A percentile compares a stretch with the other conserved stretches of the same genome.
Conservation (phyloP, 192 early-diverging fungal species). For the Umbelopsis vinacea region DNA sequence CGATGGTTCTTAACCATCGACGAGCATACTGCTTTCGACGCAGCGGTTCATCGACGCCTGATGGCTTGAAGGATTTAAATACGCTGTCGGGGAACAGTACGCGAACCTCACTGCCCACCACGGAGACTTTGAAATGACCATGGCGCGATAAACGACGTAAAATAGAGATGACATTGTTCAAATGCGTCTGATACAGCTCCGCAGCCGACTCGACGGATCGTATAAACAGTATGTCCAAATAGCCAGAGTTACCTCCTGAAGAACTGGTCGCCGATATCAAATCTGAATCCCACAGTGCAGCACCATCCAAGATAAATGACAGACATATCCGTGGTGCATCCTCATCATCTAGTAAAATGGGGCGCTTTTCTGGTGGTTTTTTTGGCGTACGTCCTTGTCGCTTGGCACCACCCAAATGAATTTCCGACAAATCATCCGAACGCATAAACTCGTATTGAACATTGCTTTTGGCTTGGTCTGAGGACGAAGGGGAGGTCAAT, state of each 20-base stretch:
- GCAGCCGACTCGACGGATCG: constrained; percentile 10
- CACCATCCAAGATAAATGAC: constrained; percentile 10
- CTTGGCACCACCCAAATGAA: constrained; percentile 15
- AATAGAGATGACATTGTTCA: neutral
- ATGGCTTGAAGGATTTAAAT: neutral
- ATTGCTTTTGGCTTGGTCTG: neutral
- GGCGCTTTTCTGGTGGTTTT: constrained; percentile 9
- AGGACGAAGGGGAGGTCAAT: neutral
- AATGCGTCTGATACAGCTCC: constrained; percentile 3
- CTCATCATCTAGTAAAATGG: neutral
- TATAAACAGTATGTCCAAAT: constrained; percentile 7
- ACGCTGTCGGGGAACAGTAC: neutral
- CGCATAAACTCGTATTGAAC: constrained; percentile 16
- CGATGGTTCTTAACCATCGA: constrained; percentile 18
- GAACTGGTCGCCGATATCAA: neutral
- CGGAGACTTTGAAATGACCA: constrained; percentile 9
- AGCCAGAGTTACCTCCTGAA: neutral
- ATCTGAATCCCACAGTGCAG: constrained; percentile 16
- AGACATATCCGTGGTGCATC: constrained; percentile 14
- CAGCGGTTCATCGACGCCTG: constrained; percentile 1
- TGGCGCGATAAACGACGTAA: constrained; percentile 6
- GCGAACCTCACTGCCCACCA: neutral
- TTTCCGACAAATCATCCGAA: constrained; percentile 20
- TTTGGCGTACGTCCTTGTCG: neutral
- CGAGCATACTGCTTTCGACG: neutral